phyloP scores from a whole-genome alignment of 768 basidiomycete species.

The Russula olivacea region DNA sequence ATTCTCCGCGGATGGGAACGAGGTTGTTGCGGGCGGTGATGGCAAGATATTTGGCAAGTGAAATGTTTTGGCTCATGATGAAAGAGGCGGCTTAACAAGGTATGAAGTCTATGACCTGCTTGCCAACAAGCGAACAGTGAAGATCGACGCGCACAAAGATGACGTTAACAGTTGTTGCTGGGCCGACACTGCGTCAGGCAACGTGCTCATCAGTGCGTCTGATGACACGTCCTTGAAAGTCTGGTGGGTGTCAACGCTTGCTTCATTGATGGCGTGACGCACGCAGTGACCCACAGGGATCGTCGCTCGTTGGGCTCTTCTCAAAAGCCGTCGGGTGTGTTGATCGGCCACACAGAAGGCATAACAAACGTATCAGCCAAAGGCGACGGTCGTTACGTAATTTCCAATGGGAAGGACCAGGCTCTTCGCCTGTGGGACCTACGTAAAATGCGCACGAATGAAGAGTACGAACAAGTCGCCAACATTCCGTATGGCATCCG shows the following conservation, averaged over 20 bases:
- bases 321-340: slow-evolving; percentile 80
- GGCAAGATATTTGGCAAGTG: slow-evolving; percentile 67
- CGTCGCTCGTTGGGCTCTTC: slow-evolving; percentile 43
- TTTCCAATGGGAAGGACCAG: slow-evolving; percentile 97
- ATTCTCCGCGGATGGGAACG: slow-evolving; percentile 94
- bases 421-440: slow-evolving; percentile 89
- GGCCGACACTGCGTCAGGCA: slow-evolving; percentile 89
- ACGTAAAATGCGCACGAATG: slow-evolving; percentile 79
- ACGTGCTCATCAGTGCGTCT: slow-evolving; percentile 90
- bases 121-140: slow-evolving; percentile 70
- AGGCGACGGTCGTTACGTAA: slow-evolving; percentile 91
- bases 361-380: slow-evolving; percentile 93
- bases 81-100: neutral
- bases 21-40: slow-evolving; percentile 88
- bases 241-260: slow-evolving; percentile 50
- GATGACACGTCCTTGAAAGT: slow-evolving; percentile 95
- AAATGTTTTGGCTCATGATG: neutral
- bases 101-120: slow-evolving; percentile 83
- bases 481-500: slow-evolving; percentile 48
- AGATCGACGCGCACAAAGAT: slow-evolving; percentile 78
- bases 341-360: slow-evolving; percentile 94
- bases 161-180: slow-evolving; percentile 97
- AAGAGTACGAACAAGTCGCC: slow-evolving; percentile 55
- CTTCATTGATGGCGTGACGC: neutral
- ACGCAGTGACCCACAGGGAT: slow-evolving; percentile 37